Conservation (phyloP, 225 moss, liverwort and hornwort genomes). For the Polytrichum commune region DNA sequence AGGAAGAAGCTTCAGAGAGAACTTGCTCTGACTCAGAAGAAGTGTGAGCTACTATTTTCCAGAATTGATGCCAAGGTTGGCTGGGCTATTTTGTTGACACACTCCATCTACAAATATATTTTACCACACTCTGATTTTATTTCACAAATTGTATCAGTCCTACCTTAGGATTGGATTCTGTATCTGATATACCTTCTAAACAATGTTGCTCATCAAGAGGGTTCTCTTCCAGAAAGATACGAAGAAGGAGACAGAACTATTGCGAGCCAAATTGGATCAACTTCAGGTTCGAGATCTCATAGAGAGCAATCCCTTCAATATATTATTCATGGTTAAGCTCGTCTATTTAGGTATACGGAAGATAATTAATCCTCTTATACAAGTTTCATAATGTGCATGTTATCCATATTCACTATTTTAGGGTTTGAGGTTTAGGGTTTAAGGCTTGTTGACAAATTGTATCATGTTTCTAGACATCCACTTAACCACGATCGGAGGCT, state of each 20-base stretch:
- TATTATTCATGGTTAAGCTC: too few relatives aligned
- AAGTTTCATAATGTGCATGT: too few relatives aligned
- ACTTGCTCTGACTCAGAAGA: slow-evolving; percentile 53
- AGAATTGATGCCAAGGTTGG: slow-evolving; percentile 57
- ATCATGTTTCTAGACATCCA: too few relatives aligned
- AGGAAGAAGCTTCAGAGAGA: slow-evolving; percentile 55
- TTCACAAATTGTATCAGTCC: too few relatives aligned
- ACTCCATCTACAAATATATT: neutral
- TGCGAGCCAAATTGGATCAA: slow-evolving; percentile 51
- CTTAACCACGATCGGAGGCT: too few relatives aligned
- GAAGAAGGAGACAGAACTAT: slow-evolving; percentile 45
- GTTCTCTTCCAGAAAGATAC: slow-evolving; percentile 46
- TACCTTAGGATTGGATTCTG: neutral
- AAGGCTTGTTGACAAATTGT: too few relatives aligned
- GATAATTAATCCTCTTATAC: too few relatives aligned
- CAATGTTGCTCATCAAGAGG: slow-evolving; percentile 15
- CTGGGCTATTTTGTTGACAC: neutral
- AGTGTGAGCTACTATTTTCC: slow-evolving; percentile 63
- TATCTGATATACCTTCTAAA: neutral
- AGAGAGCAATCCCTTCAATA: too few relatives aligned
- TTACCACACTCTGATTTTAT: too few relatives aligned
- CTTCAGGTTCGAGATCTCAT: slow-evolving; percentile 33
- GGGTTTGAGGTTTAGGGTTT: too few relatives aligned
- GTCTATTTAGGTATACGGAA: too few relatives aligned
- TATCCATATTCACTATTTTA: too few relatives aligned